Conservation (phyloP, 192 early-diverging fungal species). For the Entrophospora sp. region DNA sequence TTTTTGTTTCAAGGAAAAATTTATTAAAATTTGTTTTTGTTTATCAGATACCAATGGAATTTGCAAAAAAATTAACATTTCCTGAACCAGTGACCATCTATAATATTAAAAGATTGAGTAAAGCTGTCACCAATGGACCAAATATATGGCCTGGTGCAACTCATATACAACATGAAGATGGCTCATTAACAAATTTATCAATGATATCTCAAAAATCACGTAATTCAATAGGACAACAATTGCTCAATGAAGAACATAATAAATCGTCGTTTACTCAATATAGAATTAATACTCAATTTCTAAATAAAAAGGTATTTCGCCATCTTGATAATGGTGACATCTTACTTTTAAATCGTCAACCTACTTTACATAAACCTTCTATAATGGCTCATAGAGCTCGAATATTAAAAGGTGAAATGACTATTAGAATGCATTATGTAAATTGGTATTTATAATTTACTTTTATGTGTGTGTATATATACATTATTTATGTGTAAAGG, state of each 20-base stretch:
- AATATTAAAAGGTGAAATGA: constrained; percentile 92
- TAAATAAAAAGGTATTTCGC: constrained; percentile 95
- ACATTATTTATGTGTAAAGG: too few species aligned
- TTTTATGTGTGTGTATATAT: too few species aligned
- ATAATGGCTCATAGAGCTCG: constrained; percentile 97
- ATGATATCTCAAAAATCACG: constrained; percentile 77
- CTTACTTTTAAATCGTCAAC: constrained; percentile 96
- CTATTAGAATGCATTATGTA: constrained; percentile 99
- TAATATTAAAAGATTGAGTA: constrained; percentile 85
- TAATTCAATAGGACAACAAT: constrained; percentile 90
- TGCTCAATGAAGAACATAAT: constrained; percentile 67
- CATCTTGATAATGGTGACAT: constrained; percentile 97
- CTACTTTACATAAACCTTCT: constrained; percentile 98
- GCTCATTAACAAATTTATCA: constrained; percentile 72
- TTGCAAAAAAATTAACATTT: constrained; percentile 91
- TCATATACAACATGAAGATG: constrained; percentile 92
- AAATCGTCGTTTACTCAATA: constrained; percentile 36
- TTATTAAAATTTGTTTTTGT: too few species aligned
- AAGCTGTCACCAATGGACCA: constrained; percentile 93
- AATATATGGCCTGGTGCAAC: constrained; percentile 94
- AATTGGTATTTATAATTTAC: too few species aligned
- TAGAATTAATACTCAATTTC: constrained; percentile 52
- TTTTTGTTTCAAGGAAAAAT: too few species aligned
- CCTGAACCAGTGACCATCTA: constrained; percentile 95
- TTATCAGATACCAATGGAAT: constrained; percentile 71